phyloP scores from a whole-genome alignment of 1,139 yeast genomes.

The Yamadazyma friedrichii region DNA sequence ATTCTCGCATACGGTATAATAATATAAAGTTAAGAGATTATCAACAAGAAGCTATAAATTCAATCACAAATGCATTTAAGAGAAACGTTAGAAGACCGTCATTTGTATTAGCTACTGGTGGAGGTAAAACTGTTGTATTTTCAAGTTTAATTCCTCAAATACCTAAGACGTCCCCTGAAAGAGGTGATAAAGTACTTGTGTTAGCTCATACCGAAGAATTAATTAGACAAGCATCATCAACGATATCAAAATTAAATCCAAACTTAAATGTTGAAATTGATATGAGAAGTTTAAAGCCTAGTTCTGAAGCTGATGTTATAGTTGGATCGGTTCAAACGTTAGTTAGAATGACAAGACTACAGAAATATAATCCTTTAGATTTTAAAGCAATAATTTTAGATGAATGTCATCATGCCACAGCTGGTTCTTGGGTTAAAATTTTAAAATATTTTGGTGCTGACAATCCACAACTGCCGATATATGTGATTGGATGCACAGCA shows the following conservation, averaged over 20 bases:
- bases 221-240: slow-evolving; percentile 63
- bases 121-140: slow-evolving; percentile 90
- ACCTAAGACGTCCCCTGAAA: slow-evolving; percentile 21
- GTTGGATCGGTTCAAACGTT: slow-evolving; percentile 80
- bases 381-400: slow-evolving; percentile 79
- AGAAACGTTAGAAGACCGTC: slow-evolving; percentile 61
- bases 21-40: slow-evolving; percentile 42
- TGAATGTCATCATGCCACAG: slow-evolving; percentile 93
- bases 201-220: slow-evolving; percentile 83
- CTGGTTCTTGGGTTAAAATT: slow-evolving; percentile 61
- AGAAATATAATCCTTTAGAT: slow-evolving; percentile 51
- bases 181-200: slow-evolving; percentile 57
- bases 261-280: slow-evolving; percentile 61
- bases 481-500: slow-evolving; percentile 85
- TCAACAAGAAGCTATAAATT: slow-evolving; percentile 67
- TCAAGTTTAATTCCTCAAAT: slow-evolving; percentile 59
- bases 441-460: slow-evolving; percentile 58
- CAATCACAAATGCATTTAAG: slow-evolving; percentile 51
- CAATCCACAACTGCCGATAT: slow-evolving; percentile 38
- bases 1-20: neutral
- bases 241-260: slow-evolving; percentile 52
- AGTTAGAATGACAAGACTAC: slow-evolving; percentile 46
- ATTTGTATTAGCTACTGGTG: slow-evolving; percentile 89
- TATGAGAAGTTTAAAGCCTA: slow-evolving; percentile 54
- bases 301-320: slow-evolving; percentile 55